Conservation (phyloP, 257 asterid genomes). For the Fraxinus excelsior region DNA sequence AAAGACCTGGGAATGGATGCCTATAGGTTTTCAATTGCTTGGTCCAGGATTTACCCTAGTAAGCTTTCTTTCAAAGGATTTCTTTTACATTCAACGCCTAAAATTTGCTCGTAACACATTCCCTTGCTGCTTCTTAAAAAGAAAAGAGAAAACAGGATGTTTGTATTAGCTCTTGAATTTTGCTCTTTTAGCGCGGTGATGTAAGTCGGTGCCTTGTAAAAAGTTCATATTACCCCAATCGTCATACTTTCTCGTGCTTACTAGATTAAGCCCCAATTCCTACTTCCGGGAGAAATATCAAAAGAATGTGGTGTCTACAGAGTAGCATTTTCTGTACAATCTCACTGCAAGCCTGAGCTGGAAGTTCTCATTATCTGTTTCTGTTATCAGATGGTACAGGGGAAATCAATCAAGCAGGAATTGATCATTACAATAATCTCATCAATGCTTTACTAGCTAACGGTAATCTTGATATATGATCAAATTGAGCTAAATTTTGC, state of each 20-base stretch:
- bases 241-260: no score
- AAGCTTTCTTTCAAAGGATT: conserved; percentile 16
- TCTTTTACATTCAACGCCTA: background rate
- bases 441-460: conserved; percentile 69
- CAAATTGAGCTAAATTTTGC: background rate
- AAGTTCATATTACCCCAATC: no score
- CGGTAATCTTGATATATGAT: conserved; percentile 37
- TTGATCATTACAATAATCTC: conserved; percentile 77
- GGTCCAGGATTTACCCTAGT: conserved; percentile 93
- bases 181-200: no score
- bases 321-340: no score
- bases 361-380: background rate
- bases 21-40: conserved; percentile 83
- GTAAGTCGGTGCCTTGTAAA: no score
- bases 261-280: no score
- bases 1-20: conserved; percentile 96
- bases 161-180: no score
- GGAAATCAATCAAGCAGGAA: conserved; percentile 72
- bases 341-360: background rate
- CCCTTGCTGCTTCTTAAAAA: background rate
- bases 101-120: no score
- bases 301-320: no score
- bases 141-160: no score
- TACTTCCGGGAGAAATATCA: no score
- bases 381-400: conserved; percentile 76